phyloP scores from a whole-genome alignment of 805 yeast species.

The Myxozyma nipponensis region DNA sequence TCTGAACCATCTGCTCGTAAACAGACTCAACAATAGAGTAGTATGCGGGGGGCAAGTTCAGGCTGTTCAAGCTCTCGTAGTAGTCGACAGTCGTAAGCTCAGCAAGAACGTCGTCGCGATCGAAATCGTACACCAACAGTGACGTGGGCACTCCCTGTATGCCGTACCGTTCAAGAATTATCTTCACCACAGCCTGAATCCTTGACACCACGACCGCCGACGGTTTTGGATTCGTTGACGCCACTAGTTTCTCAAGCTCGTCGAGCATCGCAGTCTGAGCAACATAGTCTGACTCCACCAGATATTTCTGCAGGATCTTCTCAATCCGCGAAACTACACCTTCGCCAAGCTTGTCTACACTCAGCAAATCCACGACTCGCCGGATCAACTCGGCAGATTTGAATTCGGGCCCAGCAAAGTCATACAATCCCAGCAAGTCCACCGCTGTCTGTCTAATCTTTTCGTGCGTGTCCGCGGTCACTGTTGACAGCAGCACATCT shows the following conservation, averaged over 20 bases:
- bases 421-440: slow-evolving; percentile 12
- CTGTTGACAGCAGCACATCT: slow-evolving; percentile 11
- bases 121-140: slow-evolving; percentile 6
- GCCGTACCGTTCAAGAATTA: slow-evolving; percentile 12
- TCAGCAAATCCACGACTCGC: slow-evolving; percentile 3
- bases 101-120: slow-evolving; percentile 15
- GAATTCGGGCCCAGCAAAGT: slow-evolving; percentile 1
- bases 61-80: slow-evolving; percentile 15
- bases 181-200: slow-evolving; percentile 10
- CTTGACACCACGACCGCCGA: slow-evolving; percentile 15
- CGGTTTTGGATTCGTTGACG: not conserved
- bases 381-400: not conserved
- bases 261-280: slow-evolving; percentile 5
- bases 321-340: slow-evolving; percentile 17
- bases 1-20: slow-evolving; percentile 10
- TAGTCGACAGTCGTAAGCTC: slow-evolving; percentile 18
- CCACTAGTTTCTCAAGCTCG: not conserved
- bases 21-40: slow-evolving; percentile 7
- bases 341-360: slow-evolving; percentile 13
- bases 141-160: slow-evolving; percentile 13
- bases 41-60: slow-evolving; percentile 19
- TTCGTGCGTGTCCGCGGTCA: slow-evolving; percentile 12
- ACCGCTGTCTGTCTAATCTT: slow-evolving; percentile 22
- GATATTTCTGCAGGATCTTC: slow-evolving; percentile 9
- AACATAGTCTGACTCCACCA: not conserved